A percentile compares a stretch with the other conserved stretches of the same genome.
Evolutionary conservation across 306 rosid genomes (phyloP).

Genomic region (Luffa acutangula): DNA sequence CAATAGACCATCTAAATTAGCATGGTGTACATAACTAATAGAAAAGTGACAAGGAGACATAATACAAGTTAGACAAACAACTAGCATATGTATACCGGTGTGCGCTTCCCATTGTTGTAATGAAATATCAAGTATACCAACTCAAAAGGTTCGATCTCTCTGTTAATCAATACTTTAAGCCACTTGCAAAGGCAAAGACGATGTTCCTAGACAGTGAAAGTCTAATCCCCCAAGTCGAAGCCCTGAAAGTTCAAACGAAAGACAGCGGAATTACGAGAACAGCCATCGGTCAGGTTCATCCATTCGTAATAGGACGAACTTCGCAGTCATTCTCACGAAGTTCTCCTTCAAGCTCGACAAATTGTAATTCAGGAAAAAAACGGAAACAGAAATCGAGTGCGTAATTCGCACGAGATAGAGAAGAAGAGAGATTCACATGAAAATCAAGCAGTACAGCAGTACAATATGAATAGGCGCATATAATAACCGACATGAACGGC

Average conservation of each 20-base stretch:
- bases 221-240: background rate
- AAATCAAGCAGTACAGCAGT: background rate
- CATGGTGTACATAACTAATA: background rate
- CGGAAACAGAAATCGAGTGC: background rate
- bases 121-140: constrained; percentile 24
- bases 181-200: constrained; percentile 19
- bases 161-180: constrained; percentile 19
- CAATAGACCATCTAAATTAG: constrained; percentile 9
- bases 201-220: constrained; percentile 18
- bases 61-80: background rate
- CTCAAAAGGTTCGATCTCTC: constrained; percentile 19
- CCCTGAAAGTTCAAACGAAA: constrained; percentile 6
- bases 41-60: background rate
- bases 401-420: background rate
- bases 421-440: background rate
- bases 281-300: background rate
- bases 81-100: constrained; percentile 19
- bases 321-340: background rate
- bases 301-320: background rate
- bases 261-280: background rate
- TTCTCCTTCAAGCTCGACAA: background rate
- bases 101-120: constrained; percentile 18
- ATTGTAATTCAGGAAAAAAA: background rate
- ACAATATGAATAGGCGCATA: background rate
- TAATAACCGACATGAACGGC: background rate